These are phyloP conservation scores for Heliamphora pulchella DNA, from an alignment of 179 eudicot genomes.

Conservation along the genomic window DNA sequence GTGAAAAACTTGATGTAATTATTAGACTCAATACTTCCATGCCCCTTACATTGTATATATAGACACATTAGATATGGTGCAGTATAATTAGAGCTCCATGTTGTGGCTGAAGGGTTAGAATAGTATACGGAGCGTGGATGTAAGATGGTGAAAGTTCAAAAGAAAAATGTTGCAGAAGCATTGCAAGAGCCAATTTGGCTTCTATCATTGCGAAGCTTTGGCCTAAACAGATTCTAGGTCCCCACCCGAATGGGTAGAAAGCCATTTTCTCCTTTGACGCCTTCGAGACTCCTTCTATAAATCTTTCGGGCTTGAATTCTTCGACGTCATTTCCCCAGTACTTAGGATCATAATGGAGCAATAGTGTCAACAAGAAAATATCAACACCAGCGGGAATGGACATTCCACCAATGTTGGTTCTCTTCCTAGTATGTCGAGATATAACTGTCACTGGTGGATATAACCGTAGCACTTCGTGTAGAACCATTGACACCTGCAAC, in stretches of 20 bases:
- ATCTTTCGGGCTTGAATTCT: conserved; percentile 1
- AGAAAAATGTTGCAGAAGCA: too few species aligned
- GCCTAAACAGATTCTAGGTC: too few species aligned
- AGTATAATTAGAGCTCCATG: neutral
- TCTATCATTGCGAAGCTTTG: too few species aligned
- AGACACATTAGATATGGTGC: neutral
- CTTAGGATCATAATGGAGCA: neutral
- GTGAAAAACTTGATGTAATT: too few species aligned
- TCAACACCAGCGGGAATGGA: neutral
- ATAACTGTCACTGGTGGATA: conserved; percentile 1
- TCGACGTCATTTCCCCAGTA: neutral
- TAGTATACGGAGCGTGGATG: too few species aligned
- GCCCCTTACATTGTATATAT: too few species aligned
- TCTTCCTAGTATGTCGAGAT: neutral
- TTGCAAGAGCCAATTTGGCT: too few species aligned
- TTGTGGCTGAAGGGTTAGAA: too few species aligned
- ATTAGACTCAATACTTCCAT: too few species aligned
- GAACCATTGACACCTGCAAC: neutral
- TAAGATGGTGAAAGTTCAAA: too few species aligned
- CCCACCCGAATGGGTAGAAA: too few species aligned
- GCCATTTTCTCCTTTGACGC: neutral
- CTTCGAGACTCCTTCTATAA: neutral
- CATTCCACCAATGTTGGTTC: neutral
- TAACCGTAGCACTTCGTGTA: neutral
- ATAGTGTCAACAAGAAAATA: neutral